Evolutionary conservation across 139 green algal genomes (phyloP).

Genomic region (Micromonas commoda): DNA sequence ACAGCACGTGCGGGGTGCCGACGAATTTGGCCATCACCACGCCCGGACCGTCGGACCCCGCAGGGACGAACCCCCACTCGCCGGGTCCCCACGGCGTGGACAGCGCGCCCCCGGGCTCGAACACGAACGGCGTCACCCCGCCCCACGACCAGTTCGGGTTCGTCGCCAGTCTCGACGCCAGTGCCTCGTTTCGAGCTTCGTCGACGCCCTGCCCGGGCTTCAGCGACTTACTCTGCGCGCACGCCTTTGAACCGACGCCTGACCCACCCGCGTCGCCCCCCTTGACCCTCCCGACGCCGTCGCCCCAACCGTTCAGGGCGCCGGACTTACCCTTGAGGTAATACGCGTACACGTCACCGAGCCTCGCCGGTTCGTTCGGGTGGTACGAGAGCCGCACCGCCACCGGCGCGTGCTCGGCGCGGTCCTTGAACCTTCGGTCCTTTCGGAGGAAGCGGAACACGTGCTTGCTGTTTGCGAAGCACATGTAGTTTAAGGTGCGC

Average conservation of each 20-base stretch:
- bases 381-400: conserved; percentile 18
- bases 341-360: conserved; percentile 16
- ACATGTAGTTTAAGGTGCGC: conserved; percentile 34
- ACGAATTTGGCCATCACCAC: conserved; percentile 4
- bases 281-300: neutral
- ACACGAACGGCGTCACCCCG: conserved; percentile 5
- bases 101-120: conserved; percentile 11
- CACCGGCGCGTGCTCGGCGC: neutral
- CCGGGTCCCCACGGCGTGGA: conserved; percentile 32
- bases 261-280: neutral
- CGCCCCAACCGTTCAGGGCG: neutral
- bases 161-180: neutral
- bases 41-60: neutral
- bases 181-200: neutral
- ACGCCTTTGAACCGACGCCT: neutral
- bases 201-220: no score
- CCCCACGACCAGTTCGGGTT: conserved; percentile 27
- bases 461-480: conserved; percentile 25
- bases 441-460: conserved; percentile 5
- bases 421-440: neutral
- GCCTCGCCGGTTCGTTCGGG: neutral
- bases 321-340: neutral
- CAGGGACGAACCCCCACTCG: conserved; percentile 13
- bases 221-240: no score
- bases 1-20: conserved; percentile 7